Base-by-base conservation (phyloP, 2,329 filamentous ascomycete genomes). In the Canariomyces notabilis region DNA sequence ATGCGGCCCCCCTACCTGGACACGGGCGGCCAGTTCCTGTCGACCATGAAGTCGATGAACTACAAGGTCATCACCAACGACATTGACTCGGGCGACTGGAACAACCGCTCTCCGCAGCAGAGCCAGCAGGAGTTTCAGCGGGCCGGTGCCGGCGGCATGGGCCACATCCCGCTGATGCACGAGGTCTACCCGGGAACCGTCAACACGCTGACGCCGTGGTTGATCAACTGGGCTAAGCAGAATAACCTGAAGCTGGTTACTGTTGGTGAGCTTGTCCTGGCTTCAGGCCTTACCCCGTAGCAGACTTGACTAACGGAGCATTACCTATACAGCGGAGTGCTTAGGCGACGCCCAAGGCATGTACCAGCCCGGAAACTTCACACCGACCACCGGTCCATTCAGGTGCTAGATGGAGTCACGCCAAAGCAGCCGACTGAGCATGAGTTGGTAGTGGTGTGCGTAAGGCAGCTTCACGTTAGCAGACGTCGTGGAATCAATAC, bases 21-120 rank as follows among this genome's bases (percentile, higher is more conserved):
- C 47, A 74, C 71, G 3, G 64, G 70, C 41, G 70, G 69, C 18
- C 59, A 66, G 48, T 66, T 74, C 34, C 61, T 74, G 38, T 57
- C 59, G 15, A 67, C 66, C 12, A 66, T 74, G 65, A 57, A 57
- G 46, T 52, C 63, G 44, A 60, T 82, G 40, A 75, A 75, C 46
- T 82, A 80, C 67, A 77, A 79, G 58, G 71, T 81, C 57, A 74
- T 77, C 56, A 82, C 77, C 56, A 71, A 80, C 57, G 75, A 82
- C 51, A 66, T 83, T 39, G 79, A 83, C 58, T 73, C 78, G 1
- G 74, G 78, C 41, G 80, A 83, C 63, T 82, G 80, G 70, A 74
- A 80, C 57, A 71, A 76, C 42, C 64, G 71, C 49, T 65, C 69
- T 4, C 67, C 76, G 0, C 59, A 64, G 45, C 72, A 75, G 61